phyloP scores from a whole-genome alignment of 768 basidiomycete genomes.

The Coprinopsis sp. region DNA sequence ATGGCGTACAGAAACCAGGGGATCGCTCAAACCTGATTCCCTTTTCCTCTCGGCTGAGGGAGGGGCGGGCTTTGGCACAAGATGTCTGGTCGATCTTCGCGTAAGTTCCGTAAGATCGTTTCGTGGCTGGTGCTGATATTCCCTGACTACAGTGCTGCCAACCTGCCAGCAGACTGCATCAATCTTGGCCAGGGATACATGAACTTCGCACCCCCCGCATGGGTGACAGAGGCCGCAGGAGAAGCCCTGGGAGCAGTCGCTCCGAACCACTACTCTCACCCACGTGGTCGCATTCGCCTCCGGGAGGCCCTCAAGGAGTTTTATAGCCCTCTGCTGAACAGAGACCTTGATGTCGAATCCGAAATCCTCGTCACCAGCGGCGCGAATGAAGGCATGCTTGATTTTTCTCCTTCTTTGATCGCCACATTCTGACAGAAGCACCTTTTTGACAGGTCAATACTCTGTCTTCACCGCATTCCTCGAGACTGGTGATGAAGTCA shows the following conservation, averaged over 20 bases:
- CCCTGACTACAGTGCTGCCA: constrained; percentile 56
- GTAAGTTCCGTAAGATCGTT: constrained; percentile 35
- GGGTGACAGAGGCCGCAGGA: constrained; percentile 71
- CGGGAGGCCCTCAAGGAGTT: constrained; percentile 81
- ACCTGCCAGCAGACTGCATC: constrained; percentile 87
- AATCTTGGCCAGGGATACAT: constrained; percentile 96
- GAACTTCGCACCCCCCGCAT: constrained; percentile 84
- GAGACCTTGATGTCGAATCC: constrained; percentile 74
- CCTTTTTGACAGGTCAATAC: constrained; percentile 70
- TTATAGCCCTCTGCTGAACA: constrained; percentile 65
- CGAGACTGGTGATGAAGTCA: constrained; percentile 92
- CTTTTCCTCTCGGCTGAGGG: constrained; percentile 65
- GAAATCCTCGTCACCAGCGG: constrained; percentile 96
- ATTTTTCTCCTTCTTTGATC: constrained; percentile 2
- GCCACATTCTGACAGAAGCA: neutral
- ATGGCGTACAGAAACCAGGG: constrained; percentile 12
- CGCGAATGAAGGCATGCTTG: constrained; percentile 80
- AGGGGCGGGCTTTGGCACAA: constrained; percentile 71
- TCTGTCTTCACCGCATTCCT: constrained; percentile 90
- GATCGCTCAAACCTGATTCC: constrained; percentile 54
- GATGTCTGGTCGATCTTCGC: constrained; percentile 95
- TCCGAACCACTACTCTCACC: constrained; percentile 87
- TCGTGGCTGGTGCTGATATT: neutral
- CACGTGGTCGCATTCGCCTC: constrained; percentile 82
- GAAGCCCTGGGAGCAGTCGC: constrained; percentile 58